Conservation (phyloP, 31 red algal genomes). For the Odonthalia washingtoniensis region DNA sequence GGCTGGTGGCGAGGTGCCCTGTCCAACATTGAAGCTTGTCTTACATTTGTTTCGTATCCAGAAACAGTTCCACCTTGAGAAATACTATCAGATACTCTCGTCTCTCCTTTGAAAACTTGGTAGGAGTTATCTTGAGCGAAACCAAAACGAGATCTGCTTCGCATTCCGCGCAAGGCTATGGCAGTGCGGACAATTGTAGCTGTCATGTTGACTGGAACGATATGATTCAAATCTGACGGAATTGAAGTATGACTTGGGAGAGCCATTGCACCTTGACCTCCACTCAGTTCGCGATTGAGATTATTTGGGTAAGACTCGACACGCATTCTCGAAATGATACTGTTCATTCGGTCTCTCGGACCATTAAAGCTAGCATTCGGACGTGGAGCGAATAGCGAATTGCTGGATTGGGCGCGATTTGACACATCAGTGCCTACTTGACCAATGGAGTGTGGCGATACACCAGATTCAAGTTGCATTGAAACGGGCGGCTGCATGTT, state of each 20-base stretch:
- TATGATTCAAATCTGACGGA: background rate
- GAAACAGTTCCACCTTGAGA: background rate
- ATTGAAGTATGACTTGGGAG: background rate
- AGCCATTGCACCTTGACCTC: background rate
- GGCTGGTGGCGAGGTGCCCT: background rate
- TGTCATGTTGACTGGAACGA: no score
- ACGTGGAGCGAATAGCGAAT: background rate
- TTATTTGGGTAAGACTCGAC: background rate
- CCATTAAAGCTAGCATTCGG: background rate
- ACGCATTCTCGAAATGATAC: background rate
- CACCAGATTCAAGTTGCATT: background rate
- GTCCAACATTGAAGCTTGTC: background rate
- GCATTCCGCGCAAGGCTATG: background rate
- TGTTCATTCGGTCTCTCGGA: no score
- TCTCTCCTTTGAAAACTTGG: background rate
- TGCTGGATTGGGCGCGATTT: background rate
- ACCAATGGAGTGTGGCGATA: background rate
- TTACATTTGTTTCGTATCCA: background rate
- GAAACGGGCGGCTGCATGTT: background rate
- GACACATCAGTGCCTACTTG: background rate
- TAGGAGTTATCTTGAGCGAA: slow-evolving; percentile 45
- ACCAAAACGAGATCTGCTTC: slow-evolving; percentile 53
- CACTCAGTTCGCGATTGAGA: background rate
- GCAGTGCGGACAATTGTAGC: background rate
- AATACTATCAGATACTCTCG: background rate